phyloP scores from a whole-genome alignment of 805 yeast genomes.

The Ogataea ganodermae region DNA sequence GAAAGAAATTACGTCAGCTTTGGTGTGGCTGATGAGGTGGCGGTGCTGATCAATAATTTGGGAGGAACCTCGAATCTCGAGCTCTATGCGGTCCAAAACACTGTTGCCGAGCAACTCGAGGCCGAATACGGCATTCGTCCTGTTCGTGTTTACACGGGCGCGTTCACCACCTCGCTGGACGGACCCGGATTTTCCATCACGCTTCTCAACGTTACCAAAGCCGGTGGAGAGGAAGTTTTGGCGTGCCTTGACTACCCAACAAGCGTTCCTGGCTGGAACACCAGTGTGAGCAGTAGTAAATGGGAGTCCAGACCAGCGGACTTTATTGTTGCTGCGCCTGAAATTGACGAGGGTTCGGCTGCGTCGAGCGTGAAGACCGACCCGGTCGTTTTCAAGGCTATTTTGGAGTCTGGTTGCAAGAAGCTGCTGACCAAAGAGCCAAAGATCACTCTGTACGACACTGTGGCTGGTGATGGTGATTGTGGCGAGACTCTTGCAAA shows the following conservation, averaged over 20 bases:
- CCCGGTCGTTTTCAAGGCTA: slow-evolving; percentile 30
- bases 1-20: slow-evolving; percentile 85
- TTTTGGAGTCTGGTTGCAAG: slow-evolving; percentile 53
- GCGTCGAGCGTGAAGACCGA: slow-evolving; percentile 33
- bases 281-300: slow-evolving; percentile 34
- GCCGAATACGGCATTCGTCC: slow-evolving; percentile 60
- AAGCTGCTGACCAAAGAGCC: slow-evolving; percentile 69
- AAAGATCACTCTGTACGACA: slow-evolving; percentile 79
- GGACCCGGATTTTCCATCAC: slow-evolving; percentile 93
- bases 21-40: slow-evolving; percentile 57
- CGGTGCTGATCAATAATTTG: slow-evolving; percentile 75
- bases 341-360: slow-evolving; percentile 35
- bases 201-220: slow-evolving; percentile 64
- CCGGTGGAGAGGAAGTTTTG: slow-evolving; percentile 48
- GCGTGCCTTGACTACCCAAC: slow-evolving; percentile 70
- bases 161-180: slow-evolving; percentile 85
- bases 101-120: slow-evolving; percentile 54
- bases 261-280: slow-evolving; percentile 82
- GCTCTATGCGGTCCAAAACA: slow-evolving; percentile 67
- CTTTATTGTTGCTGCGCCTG: slow-evolving; percentile 34
- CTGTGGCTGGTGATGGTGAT: slow-evolving; percentile 95
- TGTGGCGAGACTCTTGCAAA: slow-evolving; percentile 89
- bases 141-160: slow-evolving; percentile 67
- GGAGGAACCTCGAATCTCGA: slow-evolving; percentile 90
- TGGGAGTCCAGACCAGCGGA: slow-evolving; percentile 26